Base-by-base conservation (phyloP, 2,329 filamentous ascomycete species). In the Claviceps fusiformis region DNA sequence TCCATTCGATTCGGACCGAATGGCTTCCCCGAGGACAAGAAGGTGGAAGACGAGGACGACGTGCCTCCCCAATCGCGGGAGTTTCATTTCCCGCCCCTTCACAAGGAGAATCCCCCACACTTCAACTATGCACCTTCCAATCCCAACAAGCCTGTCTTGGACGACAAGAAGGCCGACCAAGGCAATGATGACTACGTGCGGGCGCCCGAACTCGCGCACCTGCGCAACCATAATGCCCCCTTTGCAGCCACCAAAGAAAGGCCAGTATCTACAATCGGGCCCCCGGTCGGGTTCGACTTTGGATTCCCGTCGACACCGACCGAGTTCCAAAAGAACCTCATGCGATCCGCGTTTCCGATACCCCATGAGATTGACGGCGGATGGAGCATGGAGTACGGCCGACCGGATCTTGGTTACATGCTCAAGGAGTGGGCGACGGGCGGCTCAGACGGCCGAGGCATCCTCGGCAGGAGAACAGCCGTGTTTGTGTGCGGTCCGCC, bases 401-500 rank as follows among this genome's bases (percentile, higher is more conserved):
- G 92, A 0, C 92, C 92, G 0, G 86, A 95, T 62, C 80, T 97
- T 41, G 86, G 88, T 1, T 92, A 86, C 67, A 89, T 95, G 81
- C 78, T 97, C 54, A 84, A 82, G 63, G 83, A 93, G 60, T 85
- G 90, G 79, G 87, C 88, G 5, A 83, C 81, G 27, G 85, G 83
- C n/a, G 84, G 83, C 53, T 61, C 73, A 0, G 80, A 85, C 59
- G 81, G 83, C 3, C 73, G 81, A 49, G 83, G 83, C 1, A 82
- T 85, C 55, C 85, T 95, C 56, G 91, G 92, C 1, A 77, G 86
- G 48, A 75, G 89, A 56, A 90, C 89, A 3, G 92, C 89, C 61
- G 88, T 96, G 6, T 95, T 95, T 68, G 91, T 97, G 15, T 97
- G 92, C 65, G 92, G 92, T 0, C 92, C 92, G 19, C 82, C 89